Evolutionary conservation across 1,139 yeast species (phyloP).

Genomic region (Geotrichum australiense): DNA sequence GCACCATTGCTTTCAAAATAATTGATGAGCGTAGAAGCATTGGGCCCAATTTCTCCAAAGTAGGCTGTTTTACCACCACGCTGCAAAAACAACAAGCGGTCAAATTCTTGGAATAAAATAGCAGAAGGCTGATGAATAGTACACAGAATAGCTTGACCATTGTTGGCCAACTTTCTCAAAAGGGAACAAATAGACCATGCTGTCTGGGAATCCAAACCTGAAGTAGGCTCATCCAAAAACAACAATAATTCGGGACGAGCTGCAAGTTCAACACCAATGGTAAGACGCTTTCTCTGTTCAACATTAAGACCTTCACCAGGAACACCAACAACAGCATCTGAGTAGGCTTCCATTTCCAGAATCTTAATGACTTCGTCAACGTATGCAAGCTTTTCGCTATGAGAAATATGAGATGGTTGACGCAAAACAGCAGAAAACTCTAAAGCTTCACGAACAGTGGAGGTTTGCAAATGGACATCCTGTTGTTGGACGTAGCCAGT

Average conservation of each 20-base stretch:
- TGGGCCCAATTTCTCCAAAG: constrained; percentile 70
- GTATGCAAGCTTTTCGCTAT: constrained; percentile 56
- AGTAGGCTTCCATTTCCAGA: constrained; percentile 65
- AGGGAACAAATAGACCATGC: constrained; percentile 81
- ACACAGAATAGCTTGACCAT: constrained; percentile 78
- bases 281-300: constrained; percentile 78
- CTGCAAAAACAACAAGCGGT: constrained; percentile 62
- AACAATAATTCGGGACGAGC: constrained; percentile 78
- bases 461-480: constrained; percentile 65
- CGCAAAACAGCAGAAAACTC: constrained; percentile 66
- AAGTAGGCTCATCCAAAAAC: constrained; percentile 88
- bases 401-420: constrained; percentile 52
- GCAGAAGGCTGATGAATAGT: constrained; percentile 86
- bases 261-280: constrained; percentile 81
- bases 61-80: constrained; percentile 75
- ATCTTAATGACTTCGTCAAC: constrained; percentile 65
- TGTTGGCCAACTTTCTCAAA: constrained; percentile 65
- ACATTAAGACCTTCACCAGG: constrained; percentile 71
- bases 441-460: constrained; percentile 76
- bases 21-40: constrained; percentile 51
- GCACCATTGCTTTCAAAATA: constrained; percentile 71
- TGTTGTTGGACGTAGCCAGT: constrained; percentile 84
- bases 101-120: constrained; percentile 66
- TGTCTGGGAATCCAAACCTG: constrained; percentile 87
- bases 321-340: constrained; percentile 79